Percentiles rank a stretch among this genome's conserved stretches.
These are phyloP conservation scores for Glycyrrhiza uralensis DNA, from an alignment of 306 rosid species.

Conservation along the genomic window DNA sequence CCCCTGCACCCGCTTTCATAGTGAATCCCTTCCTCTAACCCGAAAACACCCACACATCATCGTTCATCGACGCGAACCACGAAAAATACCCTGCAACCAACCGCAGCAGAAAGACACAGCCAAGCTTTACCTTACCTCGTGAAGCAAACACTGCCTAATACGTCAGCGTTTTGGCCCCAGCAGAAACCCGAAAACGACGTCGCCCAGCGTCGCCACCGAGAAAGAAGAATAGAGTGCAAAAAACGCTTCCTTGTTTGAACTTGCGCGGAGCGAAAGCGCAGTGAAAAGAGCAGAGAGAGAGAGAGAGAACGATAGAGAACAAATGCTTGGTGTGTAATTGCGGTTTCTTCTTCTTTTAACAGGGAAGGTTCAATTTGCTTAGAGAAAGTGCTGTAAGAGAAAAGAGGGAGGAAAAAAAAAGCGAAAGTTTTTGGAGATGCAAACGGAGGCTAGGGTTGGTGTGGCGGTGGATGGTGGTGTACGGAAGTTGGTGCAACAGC, in stretches of 20 bases:
- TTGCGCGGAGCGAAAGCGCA: not conserved
- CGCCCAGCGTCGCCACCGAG: not conserved
- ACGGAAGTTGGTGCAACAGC: slow-evolving; percentile 41
- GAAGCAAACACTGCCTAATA: not conserved
- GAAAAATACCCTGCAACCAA: not conserved
- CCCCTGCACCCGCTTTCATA: not conserved
- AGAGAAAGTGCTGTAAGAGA: slow-evolving; percentile 3
- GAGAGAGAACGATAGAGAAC: not conserved
- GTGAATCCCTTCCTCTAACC: not conserved
- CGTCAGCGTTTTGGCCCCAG: not conserved
- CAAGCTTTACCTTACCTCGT: not conserved
- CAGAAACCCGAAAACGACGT: slow-evolving; percentile 32
- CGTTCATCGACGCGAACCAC: not conserved
- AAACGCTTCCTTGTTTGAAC: slow-evolving; percentile 14
- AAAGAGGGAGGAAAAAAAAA: not conserved
- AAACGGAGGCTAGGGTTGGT: slow-evolving; percentile 88
- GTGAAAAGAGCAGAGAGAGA: not conserved
- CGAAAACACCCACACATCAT: not conserved
- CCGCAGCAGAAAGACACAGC: not conserved
- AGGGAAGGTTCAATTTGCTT: slow-evolving; percentile 8
- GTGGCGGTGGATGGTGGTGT: slow-evolving; percentile 65
- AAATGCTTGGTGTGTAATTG: not conserved
- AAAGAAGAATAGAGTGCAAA: not conserved
- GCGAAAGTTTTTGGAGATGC: slow-evolving; percentile 48
- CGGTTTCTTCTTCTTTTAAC: not conserved